Evolutionary conservation across 176 grass and related monocot genomes (phyloP), one percentile per base, ranked within the genome.

Genomic region (Cenchrus americanus): DNA sequence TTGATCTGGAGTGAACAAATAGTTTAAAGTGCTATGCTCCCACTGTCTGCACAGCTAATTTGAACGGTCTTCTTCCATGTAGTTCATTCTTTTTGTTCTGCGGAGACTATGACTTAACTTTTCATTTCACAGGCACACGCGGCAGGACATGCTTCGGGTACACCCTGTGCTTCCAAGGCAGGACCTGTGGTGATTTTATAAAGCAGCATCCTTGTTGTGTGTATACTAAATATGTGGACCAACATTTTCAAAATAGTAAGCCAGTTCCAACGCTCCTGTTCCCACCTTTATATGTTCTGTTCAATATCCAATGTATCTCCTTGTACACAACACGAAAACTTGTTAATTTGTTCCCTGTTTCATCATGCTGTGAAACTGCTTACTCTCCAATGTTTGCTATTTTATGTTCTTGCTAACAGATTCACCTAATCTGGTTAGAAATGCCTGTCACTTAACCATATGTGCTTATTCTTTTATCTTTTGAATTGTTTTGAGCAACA

Each of bases 231-330:
- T 46, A 98, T 98, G 96, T 98, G 96, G 96, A 98, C 96, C 51
- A 98, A 98, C 90, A 90, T 98, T 79, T 98, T 98, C 87, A 98
- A 90, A 91, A 88, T 98, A 73, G 96, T 98, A 95, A 90, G 96
- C 57, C 50, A 74, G 67, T 75, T 77, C 62, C 80, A 24, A 30
- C 70, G 42, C 18, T 19, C 22, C 32, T 61, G 50, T 46, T 22
- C 50, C 14, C 17, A 13, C 1, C 41, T 23, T 42, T 50, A 42
- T 50, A 48, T 71, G 26, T 67, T 80, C 0, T 68, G 21, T 65
- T 85, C 51, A 73, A n/a, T 80, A 64, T 52, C 27, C 58, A 7
- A 23, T 80, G 43, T 66, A 7, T 12, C 23, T 62, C 42, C 64
- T 26, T 88, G 80, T 75, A 12, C 62, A 34, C 61, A 62, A 12